phyloP scores from a whole-genome alignment of 345 rosid species.

The Turritis glabra region DNA sequence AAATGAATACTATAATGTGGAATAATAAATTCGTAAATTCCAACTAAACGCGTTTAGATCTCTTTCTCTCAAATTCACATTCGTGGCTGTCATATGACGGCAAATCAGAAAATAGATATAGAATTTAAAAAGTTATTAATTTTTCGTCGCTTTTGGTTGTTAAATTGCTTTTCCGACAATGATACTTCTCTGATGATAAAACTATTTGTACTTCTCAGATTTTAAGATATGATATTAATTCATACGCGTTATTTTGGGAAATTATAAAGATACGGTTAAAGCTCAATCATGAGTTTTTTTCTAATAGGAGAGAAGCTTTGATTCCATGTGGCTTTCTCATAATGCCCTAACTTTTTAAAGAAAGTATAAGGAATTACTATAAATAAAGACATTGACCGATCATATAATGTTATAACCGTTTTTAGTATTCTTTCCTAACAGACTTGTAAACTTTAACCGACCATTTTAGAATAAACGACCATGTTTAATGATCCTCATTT shows the following conservation, averaged over 20 bases:
- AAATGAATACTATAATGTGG: background rate
- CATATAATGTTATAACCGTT: conserved; percentile 10
- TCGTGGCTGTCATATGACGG: conserved; percentile 10
- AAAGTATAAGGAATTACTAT: background rate
- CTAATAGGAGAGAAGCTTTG: background rate
- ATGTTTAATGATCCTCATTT: background rate
- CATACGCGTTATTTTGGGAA: conserved; percentile 10
- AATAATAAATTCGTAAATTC: background rate
- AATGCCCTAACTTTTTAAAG: background rate
- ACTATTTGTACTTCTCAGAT: background rate
- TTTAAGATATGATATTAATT: background rate
- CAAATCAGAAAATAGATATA: background rate
- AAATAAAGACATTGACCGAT: background rate
- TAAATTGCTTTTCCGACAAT: conserved; percentile 30
- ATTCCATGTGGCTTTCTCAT: conserved; percentile 10
- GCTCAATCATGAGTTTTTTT: background rate
- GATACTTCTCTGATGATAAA: conserved; percentile 17
- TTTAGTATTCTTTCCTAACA: conserved; percentile 8
- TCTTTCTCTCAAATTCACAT: background rate
- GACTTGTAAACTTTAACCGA: conserved; percentile 28
- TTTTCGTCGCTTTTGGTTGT: background rate
- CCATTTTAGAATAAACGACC: background rate
- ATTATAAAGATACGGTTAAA: background rate
- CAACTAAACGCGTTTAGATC: conserved; percentile 31
- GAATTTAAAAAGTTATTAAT: background rate